Conservation (phyloP, 805 yeast species). For the Gaillardinia entomophila region DNA sequence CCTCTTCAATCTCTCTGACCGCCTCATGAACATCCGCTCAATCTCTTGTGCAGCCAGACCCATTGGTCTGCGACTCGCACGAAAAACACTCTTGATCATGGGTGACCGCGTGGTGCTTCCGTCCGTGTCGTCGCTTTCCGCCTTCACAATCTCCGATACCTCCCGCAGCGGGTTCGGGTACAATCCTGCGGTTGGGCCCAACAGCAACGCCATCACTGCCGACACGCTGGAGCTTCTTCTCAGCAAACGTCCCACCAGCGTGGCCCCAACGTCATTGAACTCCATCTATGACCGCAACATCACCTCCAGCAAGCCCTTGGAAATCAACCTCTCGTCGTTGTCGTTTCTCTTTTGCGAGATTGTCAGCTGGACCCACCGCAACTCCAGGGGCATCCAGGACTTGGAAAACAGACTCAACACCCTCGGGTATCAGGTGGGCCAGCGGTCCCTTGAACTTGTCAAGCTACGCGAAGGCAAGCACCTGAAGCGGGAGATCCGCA, state of each 20-base stretch:
- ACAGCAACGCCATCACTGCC: slow-evolving; percentile 31
- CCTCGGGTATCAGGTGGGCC: slow-evolving; percentile 75
- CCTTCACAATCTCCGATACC: slow-evolving; percentile 11
- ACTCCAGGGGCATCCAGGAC: slow-evolving; percentile 64
- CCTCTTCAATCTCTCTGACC: too few relatives aligned
- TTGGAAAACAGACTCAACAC: slow-evolving; percentile 52
- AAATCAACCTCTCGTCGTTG: slow-evolving; percentile 61
- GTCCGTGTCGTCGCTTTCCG: slow-evolving; percentile 10
- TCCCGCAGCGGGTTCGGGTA: slow-evolving; percentile 33
- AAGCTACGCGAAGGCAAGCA: slow-evolving; percentile 62
- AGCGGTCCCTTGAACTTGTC: slow-evolving; percentile 61
- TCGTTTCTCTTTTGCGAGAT: slow-evolving; percentile 68
- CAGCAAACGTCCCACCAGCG: slow-evolving; percentile 22
- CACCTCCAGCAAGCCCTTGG: slow-evolving; percentile 57
- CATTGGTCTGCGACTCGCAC: too few relatives aligned
- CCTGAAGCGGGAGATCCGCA: slow-evolving; percentile 60
- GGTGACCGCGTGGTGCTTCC: slow-evolving; percentile 11
- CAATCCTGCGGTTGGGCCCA: slow-evolving; percentile 38
- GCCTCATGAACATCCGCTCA: too few relatives aligned
- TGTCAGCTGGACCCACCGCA: slow-evolving; percentile 57
- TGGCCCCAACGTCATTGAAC: slow-evolving; percentile 29
- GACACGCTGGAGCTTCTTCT: slow-evolving; percentile 32
- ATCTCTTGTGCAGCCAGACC: too few relatives aligned
- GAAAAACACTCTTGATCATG: slow-evolving; percentile 5
- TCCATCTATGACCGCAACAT: slow-evolving; percentile 64